phyloP scores from a whole-genome alignment of 2,329 filamentous ascomycete species.

The Microthyrium microscopicum region DNA sequence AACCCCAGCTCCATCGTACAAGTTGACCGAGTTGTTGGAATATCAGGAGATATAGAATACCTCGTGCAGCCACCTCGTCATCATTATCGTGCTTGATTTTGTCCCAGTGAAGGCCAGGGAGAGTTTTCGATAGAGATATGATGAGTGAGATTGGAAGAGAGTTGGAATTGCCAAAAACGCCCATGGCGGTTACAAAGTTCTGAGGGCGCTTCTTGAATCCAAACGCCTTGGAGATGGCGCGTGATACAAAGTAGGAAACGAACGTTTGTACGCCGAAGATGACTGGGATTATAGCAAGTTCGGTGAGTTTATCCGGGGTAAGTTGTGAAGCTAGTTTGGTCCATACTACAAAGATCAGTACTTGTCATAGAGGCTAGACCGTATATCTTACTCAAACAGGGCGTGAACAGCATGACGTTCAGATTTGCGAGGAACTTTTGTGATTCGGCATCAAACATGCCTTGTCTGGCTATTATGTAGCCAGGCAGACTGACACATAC shows the following conservation, averaged over 20 bases:
- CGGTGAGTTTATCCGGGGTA: slow-evolving; percentile 73
- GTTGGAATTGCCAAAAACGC: slow-evolving; percentile 95
- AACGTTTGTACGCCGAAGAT: slow-evolving; percentile 82
- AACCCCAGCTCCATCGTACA: slow-evolving; percentile 96
- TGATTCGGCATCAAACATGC: slow-evolving; percentile 87
- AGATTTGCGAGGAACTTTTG: slow-evolving; percentile 95
- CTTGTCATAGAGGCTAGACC: not conserved
- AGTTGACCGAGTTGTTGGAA: slow-evolving; percentile 96
- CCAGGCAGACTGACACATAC: slow-evolving; percentile 89
- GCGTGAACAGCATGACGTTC: slow-evolving; percentile 92
- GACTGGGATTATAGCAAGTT: slow-evolving; percentile 84
- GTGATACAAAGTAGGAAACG: slow-evolving; percentile 67
- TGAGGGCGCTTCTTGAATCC: slow-evolving; percentile 68
- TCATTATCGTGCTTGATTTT: slow-evolving; percentile 83
- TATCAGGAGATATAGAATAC: slow-evolving; percentile 87
- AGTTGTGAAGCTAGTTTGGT: slow-evolving; percentile 92
- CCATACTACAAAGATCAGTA: slow-evolving; percentile 47
- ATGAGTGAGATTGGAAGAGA: slow-evolving; percentile 94
- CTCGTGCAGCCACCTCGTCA: slow-evolving; percentile 80
- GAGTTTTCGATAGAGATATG: slow-evolving; percentile 79
- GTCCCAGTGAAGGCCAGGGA: slow-evolving; percentile 87
- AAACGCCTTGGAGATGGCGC: slow-evolving; percentile 55
- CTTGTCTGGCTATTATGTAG: slow-evolving; percentile 76
- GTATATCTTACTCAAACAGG: slow-evolving; percentile 63
- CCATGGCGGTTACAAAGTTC: slow-evolving; percentile 97